These are phyloP conservation scores for Borealophlyctis nickersoniae DNA, from an alignment of 192 early-diverging fungal genomes.

Conservation along the genomic window DNA sequence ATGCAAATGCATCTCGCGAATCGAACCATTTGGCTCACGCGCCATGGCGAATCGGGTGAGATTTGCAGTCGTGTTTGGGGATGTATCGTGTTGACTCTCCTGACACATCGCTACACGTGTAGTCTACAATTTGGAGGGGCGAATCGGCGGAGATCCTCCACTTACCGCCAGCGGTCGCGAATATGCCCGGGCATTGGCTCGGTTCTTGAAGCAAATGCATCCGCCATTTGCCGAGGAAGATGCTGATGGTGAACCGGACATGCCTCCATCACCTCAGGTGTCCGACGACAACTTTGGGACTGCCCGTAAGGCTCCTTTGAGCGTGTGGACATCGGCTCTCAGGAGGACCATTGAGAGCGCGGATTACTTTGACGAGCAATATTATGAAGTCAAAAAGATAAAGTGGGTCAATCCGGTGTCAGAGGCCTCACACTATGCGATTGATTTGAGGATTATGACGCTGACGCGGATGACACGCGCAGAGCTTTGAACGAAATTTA, in stretches of 20 bases:
- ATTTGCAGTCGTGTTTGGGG: not conserved
- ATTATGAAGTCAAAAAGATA: slow-evolving; percentile 69
- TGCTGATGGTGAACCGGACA: not conserved
- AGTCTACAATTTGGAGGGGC: slow-evolving; percentile 76
- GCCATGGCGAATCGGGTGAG: slow-evolving; percentile 79
- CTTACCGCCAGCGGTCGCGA: slow-evolving; percentile 68
- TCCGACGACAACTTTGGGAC: slow-evolving; percentile 30
- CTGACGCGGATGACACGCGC: slow-evolving; percentile 65
- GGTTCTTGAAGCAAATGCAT: slow-evolving; percentile 60
- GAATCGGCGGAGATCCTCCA: slow-evolving; percentile 86
- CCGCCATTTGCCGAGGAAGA: slow-evolving; percentile 6
- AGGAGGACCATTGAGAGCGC: slow-evolving; percentile 80
- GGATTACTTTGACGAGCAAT: slow-evolving; percentile 72
- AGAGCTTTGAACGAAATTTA: slow-evolving; percentile 91
- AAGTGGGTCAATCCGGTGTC: slow-evolving; percentile 31
- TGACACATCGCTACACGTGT: slow-evolving; percentile 20
- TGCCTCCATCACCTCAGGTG: slow-evolving; percentile 1
- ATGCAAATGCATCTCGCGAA: slow-evolving; percentile 93
- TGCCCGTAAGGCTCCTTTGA: slow-evolving; percentile 18
- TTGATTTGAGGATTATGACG: too few species aligned
- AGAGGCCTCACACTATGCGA: too few species aligned
- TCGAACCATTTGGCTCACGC: slow-evolving; percentile 84
- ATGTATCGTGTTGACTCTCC: not conserved
- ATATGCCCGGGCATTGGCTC: slow-evolving; percentile 72
- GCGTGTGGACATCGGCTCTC: slow-evolving; percentile 88